Conservation (phyloP, 345 rosid species). For the Punica granatum region DNA sequence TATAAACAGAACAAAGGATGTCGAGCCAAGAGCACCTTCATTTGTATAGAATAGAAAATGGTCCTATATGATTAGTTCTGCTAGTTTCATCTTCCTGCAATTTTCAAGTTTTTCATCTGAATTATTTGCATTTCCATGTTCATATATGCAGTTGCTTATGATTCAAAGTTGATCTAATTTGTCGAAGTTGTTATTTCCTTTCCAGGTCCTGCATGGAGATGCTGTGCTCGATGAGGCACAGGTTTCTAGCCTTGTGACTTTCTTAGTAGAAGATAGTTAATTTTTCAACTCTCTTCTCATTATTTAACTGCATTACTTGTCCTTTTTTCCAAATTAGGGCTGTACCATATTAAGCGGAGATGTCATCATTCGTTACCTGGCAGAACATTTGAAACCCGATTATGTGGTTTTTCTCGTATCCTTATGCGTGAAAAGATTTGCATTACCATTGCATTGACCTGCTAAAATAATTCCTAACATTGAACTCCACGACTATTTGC, state of each 20-base stretch:
- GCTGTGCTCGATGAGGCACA: slow-evolving; percentile 70
- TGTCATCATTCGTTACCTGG: slow-evolving; percentile 83
- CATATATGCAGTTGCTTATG: background rate
- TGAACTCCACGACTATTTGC: background rate
- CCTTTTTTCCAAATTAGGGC: slow-evolving; percentile 36
- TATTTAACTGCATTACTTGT: background rate
- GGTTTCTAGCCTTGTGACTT: slow-evolving; percentile 23
- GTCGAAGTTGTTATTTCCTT: slow-evolving; percentile 7
- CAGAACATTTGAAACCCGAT: slow-evolving; percentile 64
- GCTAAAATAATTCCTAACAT: too few relatives aligned
- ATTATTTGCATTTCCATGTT: background rate
- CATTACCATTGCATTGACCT: background rate
- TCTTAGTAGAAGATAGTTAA: background rate
- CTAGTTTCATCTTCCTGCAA: background rate
- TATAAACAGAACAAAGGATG: too few relatives aligned
- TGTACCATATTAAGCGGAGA: slow-evolving; percentile 95
- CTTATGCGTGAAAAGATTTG: slow-evolving; percentile 13
- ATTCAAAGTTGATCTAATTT: background rate
- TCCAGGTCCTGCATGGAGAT: slow-evolving; percentile 92
- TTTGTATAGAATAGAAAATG: too few relatives aligned
- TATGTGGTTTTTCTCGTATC: slow-evolving; percentile 94
- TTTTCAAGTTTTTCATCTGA: background rate
- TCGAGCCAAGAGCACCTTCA: too few relatives aligned
- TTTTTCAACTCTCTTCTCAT: background rate
- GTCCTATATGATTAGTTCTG: too few relatives aligned